phyloP scores from a whole-genome alignment of 768 basidiomycete genomes.

The Xerocomus spinulosus region DNA sequence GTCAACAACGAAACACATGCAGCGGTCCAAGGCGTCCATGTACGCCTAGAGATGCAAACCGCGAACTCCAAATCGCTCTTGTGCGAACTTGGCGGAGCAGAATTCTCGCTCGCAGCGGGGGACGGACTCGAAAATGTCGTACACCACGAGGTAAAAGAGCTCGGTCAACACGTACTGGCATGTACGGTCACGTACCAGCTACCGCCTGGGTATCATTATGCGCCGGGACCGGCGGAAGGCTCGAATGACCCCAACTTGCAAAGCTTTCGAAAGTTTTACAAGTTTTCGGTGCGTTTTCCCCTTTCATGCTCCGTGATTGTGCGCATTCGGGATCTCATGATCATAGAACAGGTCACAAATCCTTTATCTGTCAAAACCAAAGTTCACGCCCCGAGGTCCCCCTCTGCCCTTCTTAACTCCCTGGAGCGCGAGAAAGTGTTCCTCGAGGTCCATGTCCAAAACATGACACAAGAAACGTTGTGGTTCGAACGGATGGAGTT shows the following conservation, averaged over 20 bases:
- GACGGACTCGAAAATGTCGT: constrained; percentile 66
- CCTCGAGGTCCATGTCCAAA: constrained; percentile 91
- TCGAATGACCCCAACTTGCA: constrained; percentile 52
- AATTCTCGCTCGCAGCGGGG: constrained; percentile 45
- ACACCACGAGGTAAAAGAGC: constrained; percentile 88
- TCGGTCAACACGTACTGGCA: constrained; percentile 85
- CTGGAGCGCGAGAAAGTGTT: constrained; percentile 77
- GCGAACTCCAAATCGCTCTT: constrained; percentile 57
- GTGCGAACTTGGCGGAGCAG: constrained; percentile 58
- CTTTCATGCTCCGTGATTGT: not conserved
- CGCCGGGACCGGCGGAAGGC: constrained; percentile 47
- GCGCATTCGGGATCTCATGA: not conserved
- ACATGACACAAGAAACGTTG: constrained; percentile 71
- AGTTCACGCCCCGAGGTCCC: constrained; percentile 72
- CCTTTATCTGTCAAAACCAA: constrained; percentile 95
- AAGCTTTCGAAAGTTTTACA: constrained; percentile 86
- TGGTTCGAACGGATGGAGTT: constrained; percentile 80
- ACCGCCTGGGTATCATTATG: constrained; percentile 50
- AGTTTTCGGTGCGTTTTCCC: constrained; percentile 66
- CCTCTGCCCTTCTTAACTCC: constrained; percentile 61
- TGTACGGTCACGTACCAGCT: constrained; percentile 83
- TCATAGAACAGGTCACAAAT: constrained; percentile 68
- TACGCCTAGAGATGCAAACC: constrained; percentile 86
- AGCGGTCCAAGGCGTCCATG: constrained; percentile 56
- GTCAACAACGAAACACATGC: constrained; percentile 73